These are phyloP conservation scores for Canna indica DNA, from an alignment of 176 grass and related monocot species.

Conservation along the genomic window DNA sequence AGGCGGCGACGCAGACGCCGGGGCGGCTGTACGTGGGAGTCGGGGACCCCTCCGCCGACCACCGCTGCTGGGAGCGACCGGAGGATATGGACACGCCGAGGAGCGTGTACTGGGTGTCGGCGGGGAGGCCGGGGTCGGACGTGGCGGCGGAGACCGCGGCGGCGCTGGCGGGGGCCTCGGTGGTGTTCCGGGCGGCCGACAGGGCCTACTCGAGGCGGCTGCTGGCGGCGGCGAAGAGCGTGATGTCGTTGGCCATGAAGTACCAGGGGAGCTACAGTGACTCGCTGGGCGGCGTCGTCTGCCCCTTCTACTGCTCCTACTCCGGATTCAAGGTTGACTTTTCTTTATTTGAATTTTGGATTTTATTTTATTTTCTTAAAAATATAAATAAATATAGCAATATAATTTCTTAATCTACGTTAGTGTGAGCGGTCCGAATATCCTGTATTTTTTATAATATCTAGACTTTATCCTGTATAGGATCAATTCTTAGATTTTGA, in stretches of 20 bases:
- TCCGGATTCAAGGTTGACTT: constrained; percentile 50
- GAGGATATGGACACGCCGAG: constrained; percentile 88
- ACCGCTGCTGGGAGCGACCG: constrained; percentile 70
- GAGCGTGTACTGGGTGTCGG: constrained; percentile 57
- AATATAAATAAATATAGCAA: too few species aligned
- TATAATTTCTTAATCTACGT: too few species aligned
- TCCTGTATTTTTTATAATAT: too few species aligned
- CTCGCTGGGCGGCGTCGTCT: constrained; percentile 27
- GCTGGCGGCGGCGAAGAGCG: constrained; percentile 29
- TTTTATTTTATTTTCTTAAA: background rate
- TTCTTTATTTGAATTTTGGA: background rate
- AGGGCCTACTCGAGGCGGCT: constrained; percentile 29
- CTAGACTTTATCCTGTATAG: too few species aligned
- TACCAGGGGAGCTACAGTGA: constrained; percentile 58
- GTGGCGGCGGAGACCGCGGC: constrained; percentile 68
- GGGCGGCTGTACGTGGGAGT: constrained; percentile 70
- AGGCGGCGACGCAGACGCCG: constrained; percentile 36
- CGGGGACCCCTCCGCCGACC: constrained; percentile 64
- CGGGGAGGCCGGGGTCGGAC: constrained; percentile 48
- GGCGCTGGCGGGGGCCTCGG: constrained; percentile 48
- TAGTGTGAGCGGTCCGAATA: too few species aligned
- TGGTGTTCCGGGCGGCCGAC: constrained; percentile 35
- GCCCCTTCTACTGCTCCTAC: constrained; percentile 65
- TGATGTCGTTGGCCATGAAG: constrained; percentile 46
- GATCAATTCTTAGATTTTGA: too few species aligned